These are phyloP conservation scores for Termitomyces bulborhizus DNA, from an alignment of 768 basidiomycete genomes.

Conservation along the genomic window DNA sequence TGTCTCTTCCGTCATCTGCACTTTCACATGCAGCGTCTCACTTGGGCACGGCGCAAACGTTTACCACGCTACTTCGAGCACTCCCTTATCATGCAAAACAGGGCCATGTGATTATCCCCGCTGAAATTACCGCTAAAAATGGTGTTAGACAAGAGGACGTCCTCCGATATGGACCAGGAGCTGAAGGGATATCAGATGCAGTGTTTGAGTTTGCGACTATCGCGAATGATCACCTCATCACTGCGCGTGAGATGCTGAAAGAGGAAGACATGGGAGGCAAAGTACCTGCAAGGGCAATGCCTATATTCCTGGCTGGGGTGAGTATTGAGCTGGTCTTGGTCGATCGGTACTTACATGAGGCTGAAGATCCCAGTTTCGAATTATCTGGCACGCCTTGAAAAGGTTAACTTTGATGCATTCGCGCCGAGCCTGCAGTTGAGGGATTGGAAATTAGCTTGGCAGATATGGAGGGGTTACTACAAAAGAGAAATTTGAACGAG, in stretches of 20 bases:
- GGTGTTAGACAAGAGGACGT: constrained; percentile 78
- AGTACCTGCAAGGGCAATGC: constrained; percentile 55
- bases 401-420: constrained; percentile 68
- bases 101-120: constrained; percentile 70
- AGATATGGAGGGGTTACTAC: constrained; percentile 45
- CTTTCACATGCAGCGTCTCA: constrained; percentile 79
- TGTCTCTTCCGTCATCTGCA: constrained; percentile 46
- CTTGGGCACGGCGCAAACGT: constrained; percentile 67
- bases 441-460: constrained; percentile 77
- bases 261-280: constrained; percentile 38
- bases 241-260: constrained; percentile 66
- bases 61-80: constrained; percentile 66
- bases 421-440: constrained; percentile 52
- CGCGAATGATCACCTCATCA: constrained; percentile 75
- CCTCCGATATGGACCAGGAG: constrained; percentile 48
- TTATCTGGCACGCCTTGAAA: constrained; percentile 63
- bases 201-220: constrained; percentile 79
- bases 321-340: constrained; percentile 23
- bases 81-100: constrained; percentile 72
- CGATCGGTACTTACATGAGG: constrained; percentile 15
- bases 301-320: constrained; percentile 69
- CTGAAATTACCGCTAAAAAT: constrained; percentile 75
- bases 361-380: constrained; percentile 59
- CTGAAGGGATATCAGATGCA: constrained; percentile 65
- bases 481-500: constrained; percentile 31